Evolutionary conservation across 2,329 filamentous ascomycete genomes (phyloP).

Genomic region (Epichloe bromicola): DNA sequence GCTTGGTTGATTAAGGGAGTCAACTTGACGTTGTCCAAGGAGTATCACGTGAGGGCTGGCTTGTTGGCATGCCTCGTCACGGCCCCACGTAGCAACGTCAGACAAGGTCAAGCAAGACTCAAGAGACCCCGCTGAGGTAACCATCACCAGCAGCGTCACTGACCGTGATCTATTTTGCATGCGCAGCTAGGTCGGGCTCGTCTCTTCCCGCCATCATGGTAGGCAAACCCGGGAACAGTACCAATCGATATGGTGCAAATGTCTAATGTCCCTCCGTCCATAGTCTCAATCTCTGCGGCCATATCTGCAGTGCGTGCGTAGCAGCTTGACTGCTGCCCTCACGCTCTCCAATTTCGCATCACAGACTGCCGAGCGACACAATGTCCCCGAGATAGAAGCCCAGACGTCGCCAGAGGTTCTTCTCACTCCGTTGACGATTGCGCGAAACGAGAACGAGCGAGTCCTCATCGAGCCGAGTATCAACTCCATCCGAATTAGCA

Average conservation of each 20-base stretch:
- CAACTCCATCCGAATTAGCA: conserved; percentile 93
- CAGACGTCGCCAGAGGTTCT: conserved; percentile 86
- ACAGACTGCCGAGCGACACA: conserved; percentile 90
- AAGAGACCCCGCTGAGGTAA: conserved; percentile 9
- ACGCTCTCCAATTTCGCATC: conserved; percentile 89
- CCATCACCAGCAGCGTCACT: conserved; percentile 7
- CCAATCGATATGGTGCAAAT: no score
- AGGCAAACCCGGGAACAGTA: not conserved
- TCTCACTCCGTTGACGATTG: conserved; percentile 77
- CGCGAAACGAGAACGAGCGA: conserved; percentile 92
- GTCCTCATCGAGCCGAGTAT: conserved; percentile 93
- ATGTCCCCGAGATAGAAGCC: conserved; percentile 95
- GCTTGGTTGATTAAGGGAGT: not conserved
- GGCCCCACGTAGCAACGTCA: conserved; percentile 23
- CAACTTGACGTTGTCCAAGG: not conserved
- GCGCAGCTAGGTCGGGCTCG: not conserved
- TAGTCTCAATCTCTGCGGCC: conserved; percentile 93
- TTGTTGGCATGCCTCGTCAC: conserved; percentile 1
- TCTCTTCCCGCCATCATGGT: not conserved
- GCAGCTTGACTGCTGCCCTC: conserved; percentile 84
- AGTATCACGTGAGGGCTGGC: conserved; percentile 1
- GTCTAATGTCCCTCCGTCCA: not conserved
- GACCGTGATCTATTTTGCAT: conserved; percentile 3
- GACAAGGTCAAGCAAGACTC: conserved; percentile 4
- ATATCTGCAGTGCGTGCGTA: conserved; percentile 91